Conservation (phyloP, 108 stramenopile genomes). For the Cyclostephanos tholiformis region DNA sequence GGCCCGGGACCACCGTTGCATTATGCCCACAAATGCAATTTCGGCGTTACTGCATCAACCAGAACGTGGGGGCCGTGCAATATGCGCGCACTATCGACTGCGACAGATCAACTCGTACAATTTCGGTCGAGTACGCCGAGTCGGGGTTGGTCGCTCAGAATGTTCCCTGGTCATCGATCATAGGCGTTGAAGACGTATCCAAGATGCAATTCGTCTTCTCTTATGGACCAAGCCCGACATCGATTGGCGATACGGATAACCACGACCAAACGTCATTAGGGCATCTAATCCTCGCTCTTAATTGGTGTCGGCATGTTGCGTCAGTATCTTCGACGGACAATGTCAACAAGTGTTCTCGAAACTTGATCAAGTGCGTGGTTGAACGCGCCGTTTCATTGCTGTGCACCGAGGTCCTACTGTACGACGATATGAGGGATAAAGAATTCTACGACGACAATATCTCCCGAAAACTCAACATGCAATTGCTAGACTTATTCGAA, state of each 20-base stretch:
- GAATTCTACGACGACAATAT: conserved; percentile 19
- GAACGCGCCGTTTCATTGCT: conserved; percentile 58
- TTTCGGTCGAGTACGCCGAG: conserved; percentile 46
- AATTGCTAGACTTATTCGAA: conserved; percentile 71
- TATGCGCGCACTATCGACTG: conserved; percentile 52
- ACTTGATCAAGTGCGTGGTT: conserved; percentile 44
- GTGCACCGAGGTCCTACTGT: conserved; percentile 57
- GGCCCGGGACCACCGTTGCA: conserved; percentile 57
- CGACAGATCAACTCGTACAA: conserved; percentile 52
- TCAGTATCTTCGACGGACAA: background rate
- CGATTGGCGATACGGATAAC: conserved; percentile 41
- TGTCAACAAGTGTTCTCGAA: background rate
- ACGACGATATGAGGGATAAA: conserved; percentile 40
- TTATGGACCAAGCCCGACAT: conserved; percentile 55
- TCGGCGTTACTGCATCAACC: conserved; percentile 6
- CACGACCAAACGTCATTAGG: conserved; percentile 44
- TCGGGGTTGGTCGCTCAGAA: conserved; percentile 17
- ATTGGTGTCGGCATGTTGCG: conserved; percentile 63
- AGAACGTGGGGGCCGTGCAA: conserved; percentile 12
- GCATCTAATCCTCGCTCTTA: conserved; percentile 60
- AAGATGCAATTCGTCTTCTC: conserved; percentile 40
- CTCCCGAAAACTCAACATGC: conserved; percentile 45
- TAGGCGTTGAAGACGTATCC: conserved; percentile 62
- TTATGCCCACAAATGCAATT: conserved; percentile 25
- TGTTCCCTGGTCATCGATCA: conserved; percentile 47